Evolutionary conservation across 768 basidiomycete species (phyloP).

Genomic region (Termitomyces sp.): DNA sequence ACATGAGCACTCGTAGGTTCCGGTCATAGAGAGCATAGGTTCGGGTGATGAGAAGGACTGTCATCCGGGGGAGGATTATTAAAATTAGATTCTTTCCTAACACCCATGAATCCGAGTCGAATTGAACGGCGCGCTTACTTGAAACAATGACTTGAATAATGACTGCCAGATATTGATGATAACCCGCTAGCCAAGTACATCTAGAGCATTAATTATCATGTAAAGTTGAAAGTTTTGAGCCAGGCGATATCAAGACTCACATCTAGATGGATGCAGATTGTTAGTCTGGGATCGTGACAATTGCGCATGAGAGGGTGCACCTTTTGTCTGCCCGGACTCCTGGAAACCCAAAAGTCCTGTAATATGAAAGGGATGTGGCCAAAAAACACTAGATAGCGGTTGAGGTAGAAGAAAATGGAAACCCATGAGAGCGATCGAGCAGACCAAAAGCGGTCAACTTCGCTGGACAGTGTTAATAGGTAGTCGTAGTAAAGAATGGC

Average conservation of each 20-base stretch:
- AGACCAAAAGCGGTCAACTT: conserved; percentile 44
- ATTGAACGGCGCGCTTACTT: conserved; percentile 23
- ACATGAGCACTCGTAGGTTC: too few relatives aligned
- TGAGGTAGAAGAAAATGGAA: conserved; percentile 37
- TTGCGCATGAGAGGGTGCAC: conserved; percentile 15
- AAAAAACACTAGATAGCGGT: conserved; percentile 38
- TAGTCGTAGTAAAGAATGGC: conserved; percentile 48
- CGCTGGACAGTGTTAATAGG: conserved; percentile 37
- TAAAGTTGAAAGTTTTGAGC: neutral
- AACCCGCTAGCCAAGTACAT: conserved; percentile 20
- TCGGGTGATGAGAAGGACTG: too few relatives aligned
- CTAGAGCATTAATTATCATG: too few relatives aligned
- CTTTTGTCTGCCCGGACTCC: conserved; percentile 16
- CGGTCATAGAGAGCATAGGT: too few relatives aligned
- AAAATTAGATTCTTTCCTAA: too few relatives aligned
- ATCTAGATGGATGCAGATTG: neutral
- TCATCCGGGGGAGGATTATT: too few relatives aligned
- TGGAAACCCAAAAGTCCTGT: conserved; percentile 29
- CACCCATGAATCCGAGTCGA: too few relatives aligned
- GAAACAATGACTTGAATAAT: conserved; percentile 33
- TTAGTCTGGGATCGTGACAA: neutral
- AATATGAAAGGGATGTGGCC: conserved; percentile 35
- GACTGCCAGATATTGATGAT: conserved; percentile 30
- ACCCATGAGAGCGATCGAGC: conserved; percentile 25
- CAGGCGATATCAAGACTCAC: neutral